Base-by-base conservation (phyloP, 164 flowering plant genomes). In the Dillenia suffruticosa region DNA sequence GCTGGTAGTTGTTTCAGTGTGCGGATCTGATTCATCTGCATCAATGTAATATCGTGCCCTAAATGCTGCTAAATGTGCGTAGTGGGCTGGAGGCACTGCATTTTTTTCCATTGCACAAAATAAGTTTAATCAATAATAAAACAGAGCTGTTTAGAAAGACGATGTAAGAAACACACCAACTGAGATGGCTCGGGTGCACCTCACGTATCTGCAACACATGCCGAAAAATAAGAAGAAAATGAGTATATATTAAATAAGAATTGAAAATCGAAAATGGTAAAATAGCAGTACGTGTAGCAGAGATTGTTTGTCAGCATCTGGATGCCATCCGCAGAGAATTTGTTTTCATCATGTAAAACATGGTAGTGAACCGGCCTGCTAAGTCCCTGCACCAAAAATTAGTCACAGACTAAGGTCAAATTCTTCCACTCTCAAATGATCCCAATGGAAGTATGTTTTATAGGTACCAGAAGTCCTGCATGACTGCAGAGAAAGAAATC, bases 321-420 rank as follows among this genome's bases (percentile, higher is more conserved):
- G 62, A 86, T 51, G 5, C 12, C 64, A 74, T 84, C 88, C 0
- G 86, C 88, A 13, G 60, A 70, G 58, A 86, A 86, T 0, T 69
- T 57, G 69, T 85, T 85, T 58, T 82, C 91, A 65, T 85, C 88
- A 69, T 56, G 74, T 16, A 86, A 45, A 15, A 86, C 87, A 74
- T 80, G 88, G 62, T 86, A 86, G 46, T 84, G 91, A 9, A 87
- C 63, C 0, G 87, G 91, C 26, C 82, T 67, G 44, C 84, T 86
- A 1, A 86, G 82, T n/a, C 87, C 91, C 91, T 86, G 61, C 60
- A 59, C 22, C 22, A 13, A 44, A n/a, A 44, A 45, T 15, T 11
- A 44, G 15, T n/a, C 10, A 56, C 51, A 63, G 44, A 44, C n/a
- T 12, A 8, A 4, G 16, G 55, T 43, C 56, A 57, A 49, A 40